A percentile compares a stretch with the other conserved stretches of the same genome.
phyloP scores from a whole-genome alignment of 129 eudicot genomes.

The Silybum marianum region DNA sequence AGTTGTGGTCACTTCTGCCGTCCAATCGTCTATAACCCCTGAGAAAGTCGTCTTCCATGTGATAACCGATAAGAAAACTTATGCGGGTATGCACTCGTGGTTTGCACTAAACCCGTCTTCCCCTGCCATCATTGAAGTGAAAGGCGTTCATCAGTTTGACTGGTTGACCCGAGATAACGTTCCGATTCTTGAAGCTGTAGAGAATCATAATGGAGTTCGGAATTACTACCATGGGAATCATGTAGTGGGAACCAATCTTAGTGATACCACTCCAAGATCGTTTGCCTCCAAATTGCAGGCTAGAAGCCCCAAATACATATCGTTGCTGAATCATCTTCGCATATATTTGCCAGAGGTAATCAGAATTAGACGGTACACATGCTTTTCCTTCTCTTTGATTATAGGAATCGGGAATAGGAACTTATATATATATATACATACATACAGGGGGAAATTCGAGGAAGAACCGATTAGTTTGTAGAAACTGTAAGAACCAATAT shows the following conservation, averaged over 20 bases:
- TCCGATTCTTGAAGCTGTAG: constrained; percentile 96
- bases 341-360: constrained; percentile 99
- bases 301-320: constrained; percentile 94
- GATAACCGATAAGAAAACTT: constrained; percentile 96
- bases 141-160: constrained; percentile 99
- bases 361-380: constrained; percentile 20
- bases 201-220: constrained; percentile 72
- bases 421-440: neutral
- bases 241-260: constrained; percentile 69
- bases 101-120: constrained; percentile 81
- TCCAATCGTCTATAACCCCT: constrained; percentile 66
- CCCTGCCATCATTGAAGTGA: constrained; percentile 90
- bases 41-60: constrained; percentile 89
- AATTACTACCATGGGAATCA: constrained; percentile 94
- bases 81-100: constrained; percentile 99
- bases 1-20: constrained; percentile 85
- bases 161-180: constrained; percentile 97
- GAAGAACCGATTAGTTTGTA: too few relatives aligned
- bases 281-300: constrained; percentile 98
- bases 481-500: too few relatives aligned
- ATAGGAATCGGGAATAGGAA: neutral
- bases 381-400: constrained; percentile 30
- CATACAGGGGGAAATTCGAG: too few relatives aligned
- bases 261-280: constrained; percentile 76
- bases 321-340: constrained; percentile 97